Conservation (phyloP, 805 yeast species). For the Debaryomyces tyrocola region DNA sequence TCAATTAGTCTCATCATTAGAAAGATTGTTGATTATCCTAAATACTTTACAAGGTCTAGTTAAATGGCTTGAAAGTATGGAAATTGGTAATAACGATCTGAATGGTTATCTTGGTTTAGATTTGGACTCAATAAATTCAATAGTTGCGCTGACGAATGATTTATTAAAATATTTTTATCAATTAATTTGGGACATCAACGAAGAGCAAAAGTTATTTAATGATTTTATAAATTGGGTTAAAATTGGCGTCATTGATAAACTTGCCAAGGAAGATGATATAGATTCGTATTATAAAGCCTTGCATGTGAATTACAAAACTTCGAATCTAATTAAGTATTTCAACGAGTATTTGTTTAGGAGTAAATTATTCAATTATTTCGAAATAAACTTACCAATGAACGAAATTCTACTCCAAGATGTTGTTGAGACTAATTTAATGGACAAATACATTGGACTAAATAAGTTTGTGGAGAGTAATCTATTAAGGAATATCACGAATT, state of each 20-base stretch:
- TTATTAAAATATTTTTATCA: constrained; percentile 34
- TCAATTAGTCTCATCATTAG: constrained; percentile 54
- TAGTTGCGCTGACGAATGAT: constrained; percentile 13
- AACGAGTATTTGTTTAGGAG: constrained; percentile 20
- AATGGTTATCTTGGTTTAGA: constrained; percentile 7
- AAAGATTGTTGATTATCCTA: constrained; percentile 50
- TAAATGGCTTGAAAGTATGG: constrained; percentile 31
- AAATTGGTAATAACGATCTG: constrained; percentile 11
- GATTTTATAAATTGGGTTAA: constrained; percentile 47
- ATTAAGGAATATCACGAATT: constrained; percentile 29
- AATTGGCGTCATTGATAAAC: constrained; percentile 33
- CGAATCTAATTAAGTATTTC: constrained; percentile 25
- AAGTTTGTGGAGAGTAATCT: constrained; percentile 7
- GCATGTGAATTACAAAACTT: constrained; percentile 14
- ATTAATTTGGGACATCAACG: constrained; percentile 43
- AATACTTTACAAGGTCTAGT: constrained; percentile 41
- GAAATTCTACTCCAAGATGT: constrained; percentile 10
- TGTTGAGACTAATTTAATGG: constrained; percentile 5
- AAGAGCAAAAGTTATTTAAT: constrained; percentile 47
- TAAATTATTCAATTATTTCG: constrained; percentile 18
- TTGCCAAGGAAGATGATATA: constrained; percentile 38
- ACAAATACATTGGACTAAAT: constrained; percentile 6
- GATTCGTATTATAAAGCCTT: constrained; percentile 5
- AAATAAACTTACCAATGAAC: constrained; percentile 12
- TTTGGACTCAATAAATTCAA: neutral